Evolutionary conservation across 176 grass and related monocot genomes (phyloP), one percentile per base, ranked within the genome.

Genomic region (Microstegium vimineum): DNA sequence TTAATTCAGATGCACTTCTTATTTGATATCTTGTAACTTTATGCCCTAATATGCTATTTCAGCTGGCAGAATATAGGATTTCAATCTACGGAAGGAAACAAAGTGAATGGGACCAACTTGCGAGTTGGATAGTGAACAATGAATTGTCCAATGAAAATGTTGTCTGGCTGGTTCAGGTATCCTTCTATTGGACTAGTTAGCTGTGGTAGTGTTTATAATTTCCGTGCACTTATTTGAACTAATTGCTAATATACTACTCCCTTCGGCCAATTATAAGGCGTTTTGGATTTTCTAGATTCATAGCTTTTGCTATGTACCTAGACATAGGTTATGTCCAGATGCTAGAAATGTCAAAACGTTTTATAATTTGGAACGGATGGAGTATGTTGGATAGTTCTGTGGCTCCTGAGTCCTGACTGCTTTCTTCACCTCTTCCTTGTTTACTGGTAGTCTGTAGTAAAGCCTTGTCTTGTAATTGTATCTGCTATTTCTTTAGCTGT

Each of bases 61-160:
- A 99, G 93, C 95, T 99, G 97, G 97, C 97, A 62, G 97, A 99
- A 87, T 99, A 99, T 91, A 92, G 97, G 75, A 85, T 99, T 87
- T 99, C 96, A 60, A 88, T 99, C 74, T 99, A 99, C 37, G 96
- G 96, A 81, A 94, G 97, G 89, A 99, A 96, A 81, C 93, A 99
- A 87, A 99, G 97, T 85, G 97, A 99, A 81, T 99, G 96, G 93
- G 96, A 99, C 69, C 85, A 95, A 85, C 91, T 99, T 60, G 96
- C 96, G 27, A 99, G 91, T 86, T 95, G 93, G 97, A 99, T 99
- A 88, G 96, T 99, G 52, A 96, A 99, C 87, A 94, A 99, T 89
- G 93, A 99, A 83, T 82, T 99, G 73, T 92, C 90, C 36, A 89
- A 89, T 86, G 90, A 95, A 49, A 99, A 99, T 90, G 93, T 94